These are phyloP conservation scores for Spiromastix sp. DNA, from an alignment of 2,329 filamentous ascomycete species.

Conservation along the genomic window DNA sequence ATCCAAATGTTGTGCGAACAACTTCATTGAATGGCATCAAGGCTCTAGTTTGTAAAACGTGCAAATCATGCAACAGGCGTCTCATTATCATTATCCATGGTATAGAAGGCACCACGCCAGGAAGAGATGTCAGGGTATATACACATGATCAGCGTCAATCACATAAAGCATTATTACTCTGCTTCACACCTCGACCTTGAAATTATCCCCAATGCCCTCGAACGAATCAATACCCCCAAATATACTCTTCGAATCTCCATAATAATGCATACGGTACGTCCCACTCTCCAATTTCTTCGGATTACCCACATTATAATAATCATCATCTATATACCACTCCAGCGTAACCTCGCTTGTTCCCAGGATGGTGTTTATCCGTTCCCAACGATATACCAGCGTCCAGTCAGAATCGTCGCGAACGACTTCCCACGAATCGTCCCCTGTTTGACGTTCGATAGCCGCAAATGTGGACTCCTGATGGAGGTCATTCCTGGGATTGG, in stretches of 20 bases:
- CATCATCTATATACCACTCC: slow-evolving; percentile 64
- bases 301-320: slow-evolving; percentile 34
- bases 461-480: slow-evolving; percentile 68
- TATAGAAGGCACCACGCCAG: too few species aligned
- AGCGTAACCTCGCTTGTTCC: slow-evolving; percentile 71
- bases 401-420: slow-evolving; percentile 71
- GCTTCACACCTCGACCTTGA: slow-evolving; percentile 22
- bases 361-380: slow-evolving; percentile 55
- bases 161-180: not conserved
- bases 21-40: too few species aligned
- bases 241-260: slow-evolving; percentile 65
- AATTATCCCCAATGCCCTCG: slow-evolving; percentile 51
- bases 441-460: slow-evolving; percentile 56
- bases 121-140: too few species aligned
- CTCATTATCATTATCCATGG: too few species aligned
- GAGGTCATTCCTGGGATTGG: slow-evolving; percentile 84
- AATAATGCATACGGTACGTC: slow-evolving; percentile 71
- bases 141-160: not conserved
- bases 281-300: slow-evolving; percentile 38
- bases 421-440: slow-evolving; percentile 47
- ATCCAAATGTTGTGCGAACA: too few species aligned
- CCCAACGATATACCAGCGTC: slow-evolving; percentile 74
- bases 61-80: too few species aligned
- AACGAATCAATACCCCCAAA: slow-evolving; percentile 56
- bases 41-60: too few species aligned